Conservation (phyloP, 2,329 filamentous ascomycete species). For the Hymenoscyphus salicellus region DNA sequence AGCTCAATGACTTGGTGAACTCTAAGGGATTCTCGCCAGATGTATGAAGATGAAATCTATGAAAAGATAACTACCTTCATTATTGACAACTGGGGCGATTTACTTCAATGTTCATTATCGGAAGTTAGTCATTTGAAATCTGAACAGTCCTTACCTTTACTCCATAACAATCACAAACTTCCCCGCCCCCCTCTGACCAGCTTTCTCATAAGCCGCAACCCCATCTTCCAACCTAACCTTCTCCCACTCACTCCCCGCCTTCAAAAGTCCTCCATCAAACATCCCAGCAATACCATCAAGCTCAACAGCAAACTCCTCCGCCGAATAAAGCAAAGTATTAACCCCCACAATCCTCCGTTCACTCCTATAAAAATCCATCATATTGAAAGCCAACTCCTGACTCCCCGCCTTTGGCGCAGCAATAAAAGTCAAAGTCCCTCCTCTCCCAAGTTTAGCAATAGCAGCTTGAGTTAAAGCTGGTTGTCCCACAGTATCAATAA, state of each 20-base stretch:
- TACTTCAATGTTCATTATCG: no score
- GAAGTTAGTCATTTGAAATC: no score
- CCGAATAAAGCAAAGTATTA: conserved; percentile 27
- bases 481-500: conserved; percentile 30
- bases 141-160: background rate
- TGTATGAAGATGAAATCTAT: no score
- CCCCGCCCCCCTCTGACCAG: conserved; percentile 9
- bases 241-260: conserved; percentile 20
- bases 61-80: no score
- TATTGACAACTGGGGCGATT: no score
- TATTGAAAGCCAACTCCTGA: conserved; percentile 25
- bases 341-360: conserved; percentile 25
- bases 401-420: conserved; percentile 24
- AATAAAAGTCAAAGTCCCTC: conserved; percentile 28
- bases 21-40: no score
- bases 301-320: conserved; percentile 22
- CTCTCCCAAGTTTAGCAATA: conserved; percentile 20
- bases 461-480: conserved; percentile 25
- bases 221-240: conserved; percentile 25
- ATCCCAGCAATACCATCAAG: conserved; percentile 48
- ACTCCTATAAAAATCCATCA: conserved; percentile 30
- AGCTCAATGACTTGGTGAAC: no score
- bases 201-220: conserved; percentile 26
- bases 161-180: conserved; percentile 29
- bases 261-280: conserved; percentile 23